phyloP scores from a whole-genome alignment of 768 basidiomycete genomes.

The Rubroboletus satanas region DNA sequence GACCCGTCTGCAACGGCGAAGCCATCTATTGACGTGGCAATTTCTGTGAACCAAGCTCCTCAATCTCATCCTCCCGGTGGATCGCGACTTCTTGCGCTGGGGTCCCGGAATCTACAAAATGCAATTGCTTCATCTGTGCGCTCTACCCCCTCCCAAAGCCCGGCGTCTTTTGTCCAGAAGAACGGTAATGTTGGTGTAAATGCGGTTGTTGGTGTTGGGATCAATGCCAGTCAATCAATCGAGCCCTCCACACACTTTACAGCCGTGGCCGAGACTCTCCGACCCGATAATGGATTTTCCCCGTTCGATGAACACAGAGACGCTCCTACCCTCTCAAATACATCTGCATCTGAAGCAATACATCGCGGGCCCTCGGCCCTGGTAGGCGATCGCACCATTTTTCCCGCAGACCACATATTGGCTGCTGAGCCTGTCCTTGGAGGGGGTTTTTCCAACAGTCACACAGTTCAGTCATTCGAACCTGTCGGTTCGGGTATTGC shows the following conservation, averaged over 20 bases:
- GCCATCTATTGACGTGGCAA: constrained; percentile 40
- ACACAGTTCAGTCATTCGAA: constrained; percentile 21
- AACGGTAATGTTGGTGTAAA: constrained; percentile 15
- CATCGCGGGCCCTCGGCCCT: constrained; percentile 18
- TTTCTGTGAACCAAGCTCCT: constrained; percentile 29
- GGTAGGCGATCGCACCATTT: constrained; percentile 21
- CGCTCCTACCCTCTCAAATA: background rate
- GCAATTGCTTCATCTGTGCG: constrained; percentile 14
- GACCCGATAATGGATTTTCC: constrained; percentile 40
- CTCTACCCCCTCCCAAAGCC: constrained; percentile 22
- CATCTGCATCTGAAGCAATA: constrained; percentile 16
- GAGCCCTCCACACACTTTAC: constrained; percentile 17
- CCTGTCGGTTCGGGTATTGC: constrained; percentile 43
- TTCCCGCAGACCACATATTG: constrained; percentile 21
- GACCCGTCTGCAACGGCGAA: constrained; percentile 19
- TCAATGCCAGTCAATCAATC: constrained; percentile 8
- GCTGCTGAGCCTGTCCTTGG: constrained; percentile 15
- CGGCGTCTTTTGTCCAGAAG: constrained; percentile 23
- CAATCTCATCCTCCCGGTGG: constrained; percentile 40
- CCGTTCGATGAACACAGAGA: constrained; percentile 51
- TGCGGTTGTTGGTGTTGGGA: constrained; percentile 4
- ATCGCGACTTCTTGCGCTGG: constrained; percentile 42
- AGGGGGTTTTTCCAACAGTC: constrained; percentile 14
- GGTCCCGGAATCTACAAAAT: constrained; percentile 26
- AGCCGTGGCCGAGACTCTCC: constrained; percentile 8